phyloP scores from a whole-genome alignment of 2,329 filamentous ascomycete species.

The Atkinsonella texensis region DNA sequence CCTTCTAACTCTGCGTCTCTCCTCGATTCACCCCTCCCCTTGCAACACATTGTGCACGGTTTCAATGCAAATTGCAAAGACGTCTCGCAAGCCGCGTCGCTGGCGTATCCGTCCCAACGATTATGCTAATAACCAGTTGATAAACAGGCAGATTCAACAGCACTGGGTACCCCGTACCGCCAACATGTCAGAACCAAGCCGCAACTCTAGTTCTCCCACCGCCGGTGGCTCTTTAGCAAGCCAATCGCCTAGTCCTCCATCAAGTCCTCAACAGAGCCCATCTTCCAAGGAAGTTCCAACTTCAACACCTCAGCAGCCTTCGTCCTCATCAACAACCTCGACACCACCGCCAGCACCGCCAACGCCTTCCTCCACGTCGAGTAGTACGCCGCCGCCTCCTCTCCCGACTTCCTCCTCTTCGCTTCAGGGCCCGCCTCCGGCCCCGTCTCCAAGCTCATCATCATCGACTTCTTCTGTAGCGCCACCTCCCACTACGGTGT shows the following conservation, averaged over 20 bases:
- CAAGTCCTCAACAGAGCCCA: neutral
- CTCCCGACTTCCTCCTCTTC: neutral
- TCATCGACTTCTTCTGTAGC: neutral
- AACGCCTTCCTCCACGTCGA: neutral
- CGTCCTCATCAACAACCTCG: neutral
- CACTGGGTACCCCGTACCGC: neutral
- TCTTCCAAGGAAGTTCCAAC: neutral
- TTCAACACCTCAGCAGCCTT: slow-evolving; percentile 1
- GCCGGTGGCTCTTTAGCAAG: slow-evolving; percentile 10
- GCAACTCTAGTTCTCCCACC: slow-evolving; percentile 11
- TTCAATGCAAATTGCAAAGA: neutral
- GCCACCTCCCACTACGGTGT: slow-evolving; percentile 8
- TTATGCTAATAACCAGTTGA: slow-evolving; percentile 23
- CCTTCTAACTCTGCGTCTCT: neutral
- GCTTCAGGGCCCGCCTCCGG: neutral
- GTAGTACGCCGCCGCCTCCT: neutral
- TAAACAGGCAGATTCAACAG: slow-evolving; percentile 15
- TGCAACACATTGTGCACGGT: neutral
- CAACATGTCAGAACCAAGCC: slow-evolving; percentile 5
- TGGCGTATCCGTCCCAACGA: neutral
- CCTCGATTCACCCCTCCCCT: neutral
- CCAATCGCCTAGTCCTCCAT: neutral
- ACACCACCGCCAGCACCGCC: neutral
- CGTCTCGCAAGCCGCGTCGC: neutral
- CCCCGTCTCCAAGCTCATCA: neutral